Evolutionary conservation across 306 rosid species (phyloP).

Genomic region (Sophora flavescens): DNA sequence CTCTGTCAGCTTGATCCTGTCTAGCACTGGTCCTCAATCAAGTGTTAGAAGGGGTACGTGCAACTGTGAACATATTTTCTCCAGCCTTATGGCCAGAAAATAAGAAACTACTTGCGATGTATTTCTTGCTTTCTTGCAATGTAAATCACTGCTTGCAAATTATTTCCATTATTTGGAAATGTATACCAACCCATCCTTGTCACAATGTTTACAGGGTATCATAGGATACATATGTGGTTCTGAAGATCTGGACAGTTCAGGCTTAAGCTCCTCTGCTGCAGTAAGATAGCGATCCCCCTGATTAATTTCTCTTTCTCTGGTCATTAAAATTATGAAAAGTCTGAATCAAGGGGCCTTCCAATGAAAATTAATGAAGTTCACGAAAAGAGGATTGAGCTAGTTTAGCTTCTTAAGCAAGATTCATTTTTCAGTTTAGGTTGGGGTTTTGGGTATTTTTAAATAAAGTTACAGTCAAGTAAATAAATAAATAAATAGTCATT

Average conservation of each 20-base stretch:
- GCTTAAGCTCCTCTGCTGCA: slow-evolving; percentile 98
- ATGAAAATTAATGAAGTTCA: slow-evolving; percentile 36
- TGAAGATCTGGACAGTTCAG: slow-evolving; percentile 91
- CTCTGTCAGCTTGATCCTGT: slow-evolving; percentile 26
- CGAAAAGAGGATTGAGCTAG: background rate
- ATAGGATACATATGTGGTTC: slow-evolving; percentile 78
- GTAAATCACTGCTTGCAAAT: slow-evolving; percentile 22
- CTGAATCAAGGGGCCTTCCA: slow-evolving; percentile 30
- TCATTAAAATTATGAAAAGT: slow-evolving; percentile 38
- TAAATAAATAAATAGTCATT: background rate
- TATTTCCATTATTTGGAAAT: slow-evolving; percentile 35
- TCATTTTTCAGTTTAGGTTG: slow-evolving; percentile 12
- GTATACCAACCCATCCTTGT: slow-evolving; percentile 34
- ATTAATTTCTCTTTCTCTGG: slow-evolving; percentile 36
- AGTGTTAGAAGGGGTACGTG: slow-evolving; percentile 17
- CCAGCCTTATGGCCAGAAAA: slow-evolving; percentile 24
- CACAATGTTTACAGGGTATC: slow-evolving; percentile 75
- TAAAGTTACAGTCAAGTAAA: background rate
- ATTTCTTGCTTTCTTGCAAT: slow-evolving; percentile 30
- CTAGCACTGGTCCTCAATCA: slow-evolving; percentile 28
- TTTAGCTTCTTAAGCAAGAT: slow-evolving; percentile 40
- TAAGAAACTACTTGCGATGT: slow-evolving; percentile 36
- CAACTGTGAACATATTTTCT: slow-evolving; percentile 2
- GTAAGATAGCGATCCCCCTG: slow-evolving; percentile 60
- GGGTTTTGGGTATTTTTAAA: background rate